These are phyloP conservation scores for Collybia nuda DNA, from an alignment of 768 basidiomycete species.

Conservation along the genomic window DNA sequence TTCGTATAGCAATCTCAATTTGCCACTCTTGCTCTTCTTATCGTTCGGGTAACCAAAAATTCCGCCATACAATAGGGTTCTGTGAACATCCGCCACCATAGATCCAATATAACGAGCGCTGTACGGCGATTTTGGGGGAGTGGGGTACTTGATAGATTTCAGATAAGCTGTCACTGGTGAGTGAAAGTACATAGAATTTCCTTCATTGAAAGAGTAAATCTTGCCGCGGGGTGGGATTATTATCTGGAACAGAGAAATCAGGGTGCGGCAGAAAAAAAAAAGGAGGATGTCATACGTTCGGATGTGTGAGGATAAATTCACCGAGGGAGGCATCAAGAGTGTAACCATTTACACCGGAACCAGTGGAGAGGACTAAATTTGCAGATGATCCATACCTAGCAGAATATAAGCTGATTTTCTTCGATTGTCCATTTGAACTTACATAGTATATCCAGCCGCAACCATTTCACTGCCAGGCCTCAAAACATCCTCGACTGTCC, in stretches of 20 bases:
- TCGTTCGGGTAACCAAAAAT: constrained; percentile 99
- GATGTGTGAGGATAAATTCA: constrained; percentile 99
- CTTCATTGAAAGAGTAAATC: constrained; percentile 99
- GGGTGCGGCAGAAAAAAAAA: neutral
- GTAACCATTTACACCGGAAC: constrained; percentile 96
- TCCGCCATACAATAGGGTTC: constrained; percentile 94
- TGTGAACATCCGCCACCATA: constrained; percentile 98
- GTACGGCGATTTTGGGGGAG: constrained; percentile 78
- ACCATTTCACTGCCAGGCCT: constrained; percentile 97
- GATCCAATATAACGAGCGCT: constrained; percentile 94
- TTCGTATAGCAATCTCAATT: constrained; percentile 93
- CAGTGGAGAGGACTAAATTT: constrained; percentile 94
- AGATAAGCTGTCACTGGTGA: constrained; percentile 79
- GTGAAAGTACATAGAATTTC: constrained; percentile 94
- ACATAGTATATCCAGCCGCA: constrained; percentile 97
- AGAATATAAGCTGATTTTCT: neutral
- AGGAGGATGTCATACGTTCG: constrained; percentile 57
- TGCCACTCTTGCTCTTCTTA: constrained; percentile 96
- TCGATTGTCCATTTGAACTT: constrained; percentile 25
- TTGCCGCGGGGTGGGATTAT: constrained; percentile 92
- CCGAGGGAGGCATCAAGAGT: constrained; percentile 94
- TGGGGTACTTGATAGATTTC: constrained; percentile 89
- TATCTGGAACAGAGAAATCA: constrained; percentile 53
- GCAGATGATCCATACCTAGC: constrained; percentile 85
- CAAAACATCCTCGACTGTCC: constrained; percentile 85